These are phyloP conservation scores for Claviceps arundinis DNA, from an alignment of 2,329 filamentous ascomycete genomes.

Conservation along the genomic window DNA sequence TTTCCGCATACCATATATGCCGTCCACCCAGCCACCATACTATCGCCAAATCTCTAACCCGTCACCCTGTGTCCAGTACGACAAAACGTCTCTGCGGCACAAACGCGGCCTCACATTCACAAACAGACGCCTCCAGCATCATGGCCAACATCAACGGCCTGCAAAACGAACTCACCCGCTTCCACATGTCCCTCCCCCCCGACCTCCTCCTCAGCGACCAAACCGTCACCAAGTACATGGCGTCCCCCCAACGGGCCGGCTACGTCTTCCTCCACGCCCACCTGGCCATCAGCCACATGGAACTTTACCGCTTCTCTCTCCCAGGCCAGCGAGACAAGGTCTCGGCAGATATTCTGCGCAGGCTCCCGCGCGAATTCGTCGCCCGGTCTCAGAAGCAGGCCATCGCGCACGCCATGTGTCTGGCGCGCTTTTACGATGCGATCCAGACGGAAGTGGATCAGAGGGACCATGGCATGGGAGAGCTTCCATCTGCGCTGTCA, in stretches of 20 bases:
- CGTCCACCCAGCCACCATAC: too few species aligned
- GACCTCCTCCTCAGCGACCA: conserved; percentile 21
- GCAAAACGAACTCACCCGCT: conserved; percentile 24
- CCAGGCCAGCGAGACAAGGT: conserved; percentile 21
- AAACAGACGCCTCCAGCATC: conserved; percentile 23
- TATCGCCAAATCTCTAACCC: background rate
- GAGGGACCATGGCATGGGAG: conserved; percentile 11
- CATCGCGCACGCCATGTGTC: conserved; percentile 23
- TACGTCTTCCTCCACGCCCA: conserved; percentile 25
- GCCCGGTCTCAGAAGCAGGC: conserved; percentile 24
- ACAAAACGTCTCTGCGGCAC: conserved; percentile 14
- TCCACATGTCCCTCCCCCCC: conserved; percentile 22
- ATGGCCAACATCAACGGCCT: conserved; percentile 23
- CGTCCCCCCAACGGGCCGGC: conserved; percentile 17
- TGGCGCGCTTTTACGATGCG: conserved; percentile 23
- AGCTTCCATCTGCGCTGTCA: conserved; percentile 6
- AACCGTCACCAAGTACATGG: conserved; percentile 19
- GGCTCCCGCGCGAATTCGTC: conserved; percentile 23
- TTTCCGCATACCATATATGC: background rate
- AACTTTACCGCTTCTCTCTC: conserved; percentile 26
- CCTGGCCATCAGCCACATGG: conserved; percentile 23
- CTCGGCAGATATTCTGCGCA: conserved; percentile 18
- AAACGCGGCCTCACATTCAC: conserved; percentile 9
- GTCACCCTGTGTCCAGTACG: conserved; percentile 8
- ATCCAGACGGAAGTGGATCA: conserved; percentile 18